These are phyloP conservation scores for Lathyrus oleraceus DNA, from an alignment of 306 rosid genomes.

Conservation along the genomic window DNA sequence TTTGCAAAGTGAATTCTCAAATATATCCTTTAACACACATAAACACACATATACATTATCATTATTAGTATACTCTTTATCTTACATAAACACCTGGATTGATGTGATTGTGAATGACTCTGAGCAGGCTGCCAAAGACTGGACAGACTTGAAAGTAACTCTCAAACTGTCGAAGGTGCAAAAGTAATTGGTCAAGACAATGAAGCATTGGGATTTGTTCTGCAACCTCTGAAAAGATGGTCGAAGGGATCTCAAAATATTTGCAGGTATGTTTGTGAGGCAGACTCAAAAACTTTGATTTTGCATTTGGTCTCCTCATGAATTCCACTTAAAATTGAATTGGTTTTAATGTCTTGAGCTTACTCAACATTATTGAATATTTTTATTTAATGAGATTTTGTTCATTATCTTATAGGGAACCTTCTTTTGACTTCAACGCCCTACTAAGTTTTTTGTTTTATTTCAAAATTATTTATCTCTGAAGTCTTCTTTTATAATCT, in stretches of 20 bases:
- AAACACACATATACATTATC: no score
- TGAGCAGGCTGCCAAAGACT: constrained; percentile 65
- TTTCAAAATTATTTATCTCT: background rate
- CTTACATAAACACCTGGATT: constrained; percentile 22
- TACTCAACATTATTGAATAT: background rate
- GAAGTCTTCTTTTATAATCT: constrained; percentile 31
- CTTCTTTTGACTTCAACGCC: constrained; percentile 1
- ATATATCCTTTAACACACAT: no score
- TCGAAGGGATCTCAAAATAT: constrained; percentile 57
- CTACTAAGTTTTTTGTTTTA: background rate
- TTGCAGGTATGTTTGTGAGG: constrained; percentile 62
- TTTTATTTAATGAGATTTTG: background rate
- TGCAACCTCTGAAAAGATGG: constrained; percentile 72
- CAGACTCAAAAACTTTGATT: constrained; percentile 26
- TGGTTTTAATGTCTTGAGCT: constrained; percentile 24
- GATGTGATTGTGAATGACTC: constrained; percentile 6
- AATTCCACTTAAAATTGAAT: constrained; percentile 17
- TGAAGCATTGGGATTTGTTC: constrained; percentile 71
- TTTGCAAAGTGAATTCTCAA: constrained; percentile 3
- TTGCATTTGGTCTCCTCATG: constrained; percentile 14
- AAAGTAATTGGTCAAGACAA: constrained; percentile 72
- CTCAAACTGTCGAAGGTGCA: constrained; percentile 84
- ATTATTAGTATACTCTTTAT: background rate
- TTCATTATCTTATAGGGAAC: constrained; percentile 14
- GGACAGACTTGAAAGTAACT: constrained; percentile 75